phyloP scores from a whole-genome alignment of 495 filamentous ascomycete species.

The Oidiodendron maius region DNA sequence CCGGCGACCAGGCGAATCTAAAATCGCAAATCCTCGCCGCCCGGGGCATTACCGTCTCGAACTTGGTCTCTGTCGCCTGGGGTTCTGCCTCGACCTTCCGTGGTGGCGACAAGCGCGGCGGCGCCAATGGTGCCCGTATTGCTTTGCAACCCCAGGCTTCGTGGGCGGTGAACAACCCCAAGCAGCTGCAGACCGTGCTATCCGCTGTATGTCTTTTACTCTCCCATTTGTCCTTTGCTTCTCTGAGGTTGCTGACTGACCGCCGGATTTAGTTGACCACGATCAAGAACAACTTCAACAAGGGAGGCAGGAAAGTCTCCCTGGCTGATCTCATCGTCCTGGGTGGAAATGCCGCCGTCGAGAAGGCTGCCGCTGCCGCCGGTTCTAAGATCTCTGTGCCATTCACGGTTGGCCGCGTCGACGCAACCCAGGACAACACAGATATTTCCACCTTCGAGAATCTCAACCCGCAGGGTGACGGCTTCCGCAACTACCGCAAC shows the following conservation, averaged over 20 bases:
- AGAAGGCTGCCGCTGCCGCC: constrained; percentile 33
- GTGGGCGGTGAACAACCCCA: constrained; percentile 12
- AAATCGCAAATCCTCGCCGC: constrained; percentile 14
- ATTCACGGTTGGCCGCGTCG: constrained; percentile 41
- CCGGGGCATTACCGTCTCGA: constrained; percentile 5
- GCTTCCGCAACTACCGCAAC: constrained; percentile 18
- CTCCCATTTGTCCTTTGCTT: background rate
- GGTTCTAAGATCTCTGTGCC: constrained; percentile 5
- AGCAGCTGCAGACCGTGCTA: constrained; percentile 8
- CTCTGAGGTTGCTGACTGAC: constrained; percentile 4
- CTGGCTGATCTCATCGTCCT: constrained; percentile 16
- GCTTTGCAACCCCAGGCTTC: constrained; percentile 13
- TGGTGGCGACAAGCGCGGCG: constrained; percentile 13
- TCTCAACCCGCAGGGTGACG: constrained; percentile 16
- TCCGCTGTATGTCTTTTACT: constrained; percentile 8
- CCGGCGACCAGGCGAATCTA: constrained; percentile 4
- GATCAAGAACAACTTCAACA: constrained; percentile 15
- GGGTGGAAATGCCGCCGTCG: constrained; percentile 31
- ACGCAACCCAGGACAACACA: constrained; percentile 17
- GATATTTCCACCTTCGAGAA: constrained; percentile 11
- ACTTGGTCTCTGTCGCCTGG: constrained; percentile 10
- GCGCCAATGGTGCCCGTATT: constrained; percentile 14
- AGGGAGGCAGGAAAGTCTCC: constrained; percentile 9
- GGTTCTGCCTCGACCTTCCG: constrained; percentile 15
- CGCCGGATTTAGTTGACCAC: constrained; percentile 7